phyloP scores from a whole-genome alignment of 2,329 filamentous ascomycete genomes.

The Hypoxylon sp. region DNA sequence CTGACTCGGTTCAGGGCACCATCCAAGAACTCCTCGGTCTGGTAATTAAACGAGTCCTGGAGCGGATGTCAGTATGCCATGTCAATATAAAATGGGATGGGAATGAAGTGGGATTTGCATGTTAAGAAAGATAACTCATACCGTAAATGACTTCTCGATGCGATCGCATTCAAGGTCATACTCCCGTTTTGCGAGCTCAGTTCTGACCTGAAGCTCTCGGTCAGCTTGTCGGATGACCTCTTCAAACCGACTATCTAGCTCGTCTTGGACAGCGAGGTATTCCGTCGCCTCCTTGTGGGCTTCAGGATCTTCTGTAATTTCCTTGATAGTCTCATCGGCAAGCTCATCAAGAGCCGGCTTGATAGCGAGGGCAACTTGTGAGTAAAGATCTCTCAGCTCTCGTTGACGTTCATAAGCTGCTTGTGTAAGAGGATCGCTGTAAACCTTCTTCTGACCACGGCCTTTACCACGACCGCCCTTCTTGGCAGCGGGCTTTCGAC shows the following conservation, averaged over 20 bases:
- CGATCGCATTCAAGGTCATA: conserved; percentile 54
- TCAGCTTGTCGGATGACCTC: conserved; percentile 47
- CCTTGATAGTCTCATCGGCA: conserved; percentile 69
- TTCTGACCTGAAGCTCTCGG: conserved; percentile 51
- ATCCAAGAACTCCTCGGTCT: conserved; percentile 49
- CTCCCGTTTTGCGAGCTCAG: conserved; percentile 51
- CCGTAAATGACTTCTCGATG: conserved; percentile 57
- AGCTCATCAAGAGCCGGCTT: conserved; percentile 76
- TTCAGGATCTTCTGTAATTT: conserved; percentile 66
- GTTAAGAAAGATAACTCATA: conserved; percentile 53
- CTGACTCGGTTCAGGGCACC: conserved; percentile 47
- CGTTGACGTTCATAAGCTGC: conserved; percentile 73
- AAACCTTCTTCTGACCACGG: conserved; percentile 66
- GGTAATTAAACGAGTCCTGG: conserved; percentile 49
- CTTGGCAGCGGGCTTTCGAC: conserved; percentile 43
- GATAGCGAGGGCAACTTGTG: conserved; percentile 71
- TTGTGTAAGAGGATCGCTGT: conserved; percentile 66
- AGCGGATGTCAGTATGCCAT: conserved; percentile 37
- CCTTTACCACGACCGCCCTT: conserved; percentile 53
- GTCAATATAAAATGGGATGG: conserved; percentile 8
- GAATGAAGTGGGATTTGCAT: conserved; percentile 28
- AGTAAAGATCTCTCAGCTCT: conserved; percentile 74
- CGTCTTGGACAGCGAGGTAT: conserved; percentile 63
- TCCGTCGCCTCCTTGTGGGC: conserved; percentile 66
- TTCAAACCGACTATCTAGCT: conserved; percentile 62